Evolutionary conservation across 2,329 filamentous ascomycete species (phyloP), one percentile per base, ranked within the genome.

Genomic region (Pyricularia sp.): DNA sequence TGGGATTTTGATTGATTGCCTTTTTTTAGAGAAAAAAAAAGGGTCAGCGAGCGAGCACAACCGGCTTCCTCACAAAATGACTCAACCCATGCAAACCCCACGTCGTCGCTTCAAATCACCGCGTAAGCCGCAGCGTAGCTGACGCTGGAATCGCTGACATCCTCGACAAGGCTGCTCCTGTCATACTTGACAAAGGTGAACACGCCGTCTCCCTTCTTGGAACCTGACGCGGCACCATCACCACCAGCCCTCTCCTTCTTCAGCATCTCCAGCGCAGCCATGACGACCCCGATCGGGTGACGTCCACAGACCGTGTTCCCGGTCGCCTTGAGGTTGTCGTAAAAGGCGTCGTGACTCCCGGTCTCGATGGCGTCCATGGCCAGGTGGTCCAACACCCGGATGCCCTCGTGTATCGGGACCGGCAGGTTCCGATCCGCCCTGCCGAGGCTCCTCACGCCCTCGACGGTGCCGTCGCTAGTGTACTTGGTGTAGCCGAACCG

Each of bases 91-190:
- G 58, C 58, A n/a, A n/a, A 61, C 28, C 63, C 63, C 17, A 25
- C 23, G 26, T 65, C 23, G 36, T 9, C 42, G 5, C 30, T 59
- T 77, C 71, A 93, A 42, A 93, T 76, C 20, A 94, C 83, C 10
- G 94, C 93, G 83, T 95, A 97, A 3, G 93, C 95, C 77, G 94
- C 94, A 3, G 92, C 93, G 78, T 99, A 99, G 80, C 94, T 97
- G 67, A 99, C 95, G 73, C 94, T 97, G 72, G 89, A 95, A 72
- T 97, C 92, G 20, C 76, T 78, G 0, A 90, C 82, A 33, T 83
- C 83, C 72, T 86, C 83, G 3, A 91, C 91, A 77, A 96, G 81
- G 70, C 88, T 89, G 79, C 94, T 99, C 70, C 94, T 87, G 76
- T 97, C 90, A 78, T 99, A 99, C 74, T 91, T 84, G 69, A 97